Evolutionary conservation across 768 basidiomycete species (phyloP), one percentile per base, ranked within the genome.

Genomic region (Russula sp.): DNA sequence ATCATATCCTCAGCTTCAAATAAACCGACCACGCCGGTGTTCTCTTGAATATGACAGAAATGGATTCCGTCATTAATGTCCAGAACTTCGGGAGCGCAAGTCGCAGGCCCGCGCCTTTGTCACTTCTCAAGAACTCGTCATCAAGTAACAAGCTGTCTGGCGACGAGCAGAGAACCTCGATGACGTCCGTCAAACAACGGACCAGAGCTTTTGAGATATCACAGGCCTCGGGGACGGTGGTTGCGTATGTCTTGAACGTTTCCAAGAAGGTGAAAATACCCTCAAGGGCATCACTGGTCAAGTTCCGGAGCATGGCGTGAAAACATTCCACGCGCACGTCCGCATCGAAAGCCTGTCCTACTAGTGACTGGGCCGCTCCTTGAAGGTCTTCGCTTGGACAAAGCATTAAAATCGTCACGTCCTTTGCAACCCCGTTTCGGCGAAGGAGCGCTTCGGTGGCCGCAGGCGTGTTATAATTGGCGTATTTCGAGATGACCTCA

Each of bases 251-350:
- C 57, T 79, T 79, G 76, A 94, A 98, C 1, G 75, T 81, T 28
- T 77, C 75, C 11, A 98, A 80, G 70, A 86, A 88, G n/a, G 78
- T 76, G 56, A 83, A 79, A 32, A 97, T 78, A 8, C 90, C 94
- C 18, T 84, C 80, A 26, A 98, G 78, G 0, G 90, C 80, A 34
- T 81, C 79, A 42, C 82, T 80, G 0, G 93, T 84, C 58, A 83
- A 78, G 58, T 88, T 83, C 68, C 81, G 79, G 3, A 98, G 78
- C 24, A 98, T 76, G 16, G 84, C 85, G 9, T 90, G 85, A 71
- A 97, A 89, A 72, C 92, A 95, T 67, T 97, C 95, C 44, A 84
- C 80, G 50, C 97, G 89, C 30, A 84, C 86, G 70, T 95, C 92
- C n/a, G 87, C 90, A 68, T 96, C 90, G 70, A 90, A 95, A 0